Percentiles rank a stretch among this genome's conserved stretches.
phyloP scores from a whole-genome alignment of 371 early-diverging fungal species.

The Entomophthora muscae region DNA sequence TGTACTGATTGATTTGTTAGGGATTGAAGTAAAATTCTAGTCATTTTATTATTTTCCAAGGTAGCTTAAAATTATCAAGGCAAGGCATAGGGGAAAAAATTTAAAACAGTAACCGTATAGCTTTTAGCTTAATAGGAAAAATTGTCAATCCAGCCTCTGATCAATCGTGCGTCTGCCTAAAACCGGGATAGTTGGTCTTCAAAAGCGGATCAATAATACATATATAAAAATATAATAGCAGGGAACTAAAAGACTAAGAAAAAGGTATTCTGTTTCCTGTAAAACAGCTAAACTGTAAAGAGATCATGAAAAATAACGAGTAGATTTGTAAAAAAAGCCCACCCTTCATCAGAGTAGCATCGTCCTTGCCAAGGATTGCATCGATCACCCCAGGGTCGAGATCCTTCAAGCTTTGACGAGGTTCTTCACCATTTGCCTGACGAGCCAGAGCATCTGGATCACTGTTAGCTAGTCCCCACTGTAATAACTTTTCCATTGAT shows the following conservation, averaged over 20 bases:
- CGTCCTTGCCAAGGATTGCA: constrained; percentile 80
- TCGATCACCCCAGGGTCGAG: constrained; percentile 71
- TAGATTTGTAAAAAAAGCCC: too few species aligned
- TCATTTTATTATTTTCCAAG: background rate
- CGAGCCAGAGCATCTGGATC: constrained; percentile 24
- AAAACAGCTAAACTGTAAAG: too few species aligned
- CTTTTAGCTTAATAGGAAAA: too few species aligned
- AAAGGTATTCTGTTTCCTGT: too few species aligned
- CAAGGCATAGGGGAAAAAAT: too few species aligned
- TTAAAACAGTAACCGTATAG: too few species aligned
- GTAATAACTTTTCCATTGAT: constrained; percentile 51
- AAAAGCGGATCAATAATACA: background rate
- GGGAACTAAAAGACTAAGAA: constrained; percentile 7
- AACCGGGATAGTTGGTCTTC: too few species aligned
- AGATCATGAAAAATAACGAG: too few species aligned
- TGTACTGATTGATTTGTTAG: too few species aligned
- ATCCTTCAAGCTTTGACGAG: background rate
- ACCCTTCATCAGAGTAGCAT: constrained; percentile 70
- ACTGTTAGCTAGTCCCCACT: constrained; percentile 73
- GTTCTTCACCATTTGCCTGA: background rate
- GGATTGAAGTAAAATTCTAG: background rate
- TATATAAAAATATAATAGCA: background rate
- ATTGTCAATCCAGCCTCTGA: too few species aligned
- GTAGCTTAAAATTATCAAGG: too few species aligned
- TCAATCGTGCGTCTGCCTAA: too few species aligned